Evolutionary conservation across 1,284 basidiomycete species (phyloP), one percentile per base, ranked within the genome.

Genomic region (Pulveroboletus sp.): DNA sequence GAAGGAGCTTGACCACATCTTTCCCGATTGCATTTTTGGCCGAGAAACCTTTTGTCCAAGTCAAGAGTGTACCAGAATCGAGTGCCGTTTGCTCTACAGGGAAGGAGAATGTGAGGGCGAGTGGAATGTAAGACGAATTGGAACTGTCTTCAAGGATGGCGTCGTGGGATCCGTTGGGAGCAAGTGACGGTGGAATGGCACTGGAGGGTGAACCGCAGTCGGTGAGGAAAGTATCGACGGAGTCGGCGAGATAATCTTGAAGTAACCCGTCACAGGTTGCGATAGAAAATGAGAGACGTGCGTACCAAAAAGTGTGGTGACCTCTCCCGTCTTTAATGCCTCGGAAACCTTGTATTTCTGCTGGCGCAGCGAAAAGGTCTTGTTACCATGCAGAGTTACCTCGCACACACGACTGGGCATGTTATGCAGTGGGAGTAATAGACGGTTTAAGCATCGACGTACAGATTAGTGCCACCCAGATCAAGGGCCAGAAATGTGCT

Each of bases 81-180:
- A 99, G 81, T 1, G 96, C 95, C 0, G 93, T 94, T 72, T 99
- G 97, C 69, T 98, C 94, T 45, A 98, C 97, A 4, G 96, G 97
- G 79, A 98, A 98, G 45, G 92, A 94, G 75, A 99, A 99, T 0
- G 95, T 98, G 53, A 98, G 82, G 8, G 95, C 95, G 6, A 98
- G 84, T 59, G 92, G 87, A 58, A 98, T 73, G 18, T 75, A 68
- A 65, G 57, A 86, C 78, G 68, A 80, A 78, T 61, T 54, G 67
- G 78, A 78, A 31, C 29, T 74, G 15, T 69, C 52, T 38, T 40
- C 58, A 18, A 74, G 59, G 35, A 70, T 60, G 28, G 65, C 51
- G 22, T 64, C 67, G 38, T 60, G 54, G 36, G 54, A 56, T 39
- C 48, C 61, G 24, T 60, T 64, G 57, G 56, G 67, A 49, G 65